Conservation (phyloP, 345 rosid species). For the Cardamine chenopodiifolia region DNA sequence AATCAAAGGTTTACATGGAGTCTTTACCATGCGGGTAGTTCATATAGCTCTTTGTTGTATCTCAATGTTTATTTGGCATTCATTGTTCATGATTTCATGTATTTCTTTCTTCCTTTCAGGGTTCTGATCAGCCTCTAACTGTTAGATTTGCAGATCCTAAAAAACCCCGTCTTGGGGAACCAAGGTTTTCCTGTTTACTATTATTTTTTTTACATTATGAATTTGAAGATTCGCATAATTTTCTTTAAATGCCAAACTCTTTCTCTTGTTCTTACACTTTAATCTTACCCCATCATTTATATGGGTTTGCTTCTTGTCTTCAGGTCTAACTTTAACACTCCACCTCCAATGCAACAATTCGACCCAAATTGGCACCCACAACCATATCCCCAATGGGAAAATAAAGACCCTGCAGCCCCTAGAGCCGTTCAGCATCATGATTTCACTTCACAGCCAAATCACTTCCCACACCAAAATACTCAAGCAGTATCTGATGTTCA, state of each 20-base stretch:
- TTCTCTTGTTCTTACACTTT: conserved; percentile 20
- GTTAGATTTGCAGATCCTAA: conserved; percentile 86
- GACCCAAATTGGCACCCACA: conserved; percentile 51
- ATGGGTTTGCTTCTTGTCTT: conserved; percentile 4
- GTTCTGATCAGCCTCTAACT: conserved; percentile 77
- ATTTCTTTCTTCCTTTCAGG: conserved; percentile 50
- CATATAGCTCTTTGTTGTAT: conserved; percentile 24
- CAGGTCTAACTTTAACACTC: conserved; percentile 59
- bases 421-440: conserved; percentile 48
- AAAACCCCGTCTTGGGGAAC: conserved; percentile 66
- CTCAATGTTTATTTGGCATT: conserved; percentile 20
- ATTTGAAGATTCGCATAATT: conserved; percentile 13
- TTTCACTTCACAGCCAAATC: conserved; percentile 45
- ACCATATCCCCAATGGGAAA: conserved; percentile 50
- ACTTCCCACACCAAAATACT: conserved; percentile 47
- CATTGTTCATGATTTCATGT: conserved; percentile 18
- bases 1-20: conserved; percentile 72
- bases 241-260: not conserved
- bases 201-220: conserved; percentile 1
- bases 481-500: conserved; percentile 52
- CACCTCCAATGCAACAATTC: conserved; percentile 54
- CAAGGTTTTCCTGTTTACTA: conserved; percentile 52
- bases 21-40: conserved; percentile 73
- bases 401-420: conserved; percentile 46
- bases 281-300: not conserved